Conservation (phyloP, 352 stramenopile species). For the Globisporangium nunn region DNA sequence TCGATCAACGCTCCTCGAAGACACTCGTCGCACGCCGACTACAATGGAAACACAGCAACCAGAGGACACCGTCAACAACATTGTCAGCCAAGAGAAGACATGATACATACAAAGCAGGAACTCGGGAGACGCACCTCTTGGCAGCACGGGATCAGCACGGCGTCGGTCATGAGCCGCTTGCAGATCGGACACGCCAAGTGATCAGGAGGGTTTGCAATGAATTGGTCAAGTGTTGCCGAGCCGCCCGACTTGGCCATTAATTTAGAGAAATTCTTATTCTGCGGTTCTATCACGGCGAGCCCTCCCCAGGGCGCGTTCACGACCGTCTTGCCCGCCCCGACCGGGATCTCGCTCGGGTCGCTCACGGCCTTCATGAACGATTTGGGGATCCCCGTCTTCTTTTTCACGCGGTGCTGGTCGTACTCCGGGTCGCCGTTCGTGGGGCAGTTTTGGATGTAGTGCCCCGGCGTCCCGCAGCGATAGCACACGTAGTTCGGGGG, state of each 20-base stretch:
- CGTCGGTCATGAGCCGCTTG: constrained; percentile 85
- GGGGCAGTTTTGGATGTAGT: constrained; percentile 87
- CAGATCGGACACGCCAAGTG: constrained; percentile 86
- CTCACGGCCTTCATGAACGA: constrained; percentile 87
- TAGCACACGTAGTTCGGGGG: constrained; percentile 84
- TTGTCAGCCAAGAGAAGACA: constrained; percentile 6
- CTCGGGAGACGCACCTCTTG: constrained; percentile 62
- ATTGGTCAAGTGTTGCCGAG: constrained; percentile 86
- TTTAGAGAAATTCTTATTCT: constrained; percentile 91
- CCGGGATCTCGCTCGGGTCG: constrained; percentile 77
- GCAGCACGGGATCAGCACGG: constrained; percentile 82
- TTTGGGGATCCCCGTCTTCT: constrained; percentile 84
- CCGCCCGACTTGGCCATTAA: constrained; percentile 85
- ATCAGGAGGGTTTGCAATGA: constrained; percentile 85
- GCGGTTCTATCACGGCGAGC: constrained; percentile 86
- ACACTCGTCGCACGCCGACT: constrained; percentile 83
- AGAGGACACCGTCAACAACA: neutral
- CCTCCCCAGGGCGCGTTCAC: constrained; percentile 81
- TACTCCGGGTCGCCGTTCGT: constrained; percentile 85
- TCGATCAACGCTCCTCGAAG: constrained; percentile 72
- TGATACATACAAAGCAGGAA: neutral
- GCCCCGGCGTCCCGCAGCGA: constrained; percentile 71
- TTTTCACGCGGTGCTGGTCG: constrained; percentile 85
- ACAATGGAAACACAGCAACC: constrained; percentile 9
- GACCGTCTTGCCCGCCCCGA: constrained; percentile 80